Conservation (phyloP, 345 rosid genomes). For the Angophora floribunda region DNA sequence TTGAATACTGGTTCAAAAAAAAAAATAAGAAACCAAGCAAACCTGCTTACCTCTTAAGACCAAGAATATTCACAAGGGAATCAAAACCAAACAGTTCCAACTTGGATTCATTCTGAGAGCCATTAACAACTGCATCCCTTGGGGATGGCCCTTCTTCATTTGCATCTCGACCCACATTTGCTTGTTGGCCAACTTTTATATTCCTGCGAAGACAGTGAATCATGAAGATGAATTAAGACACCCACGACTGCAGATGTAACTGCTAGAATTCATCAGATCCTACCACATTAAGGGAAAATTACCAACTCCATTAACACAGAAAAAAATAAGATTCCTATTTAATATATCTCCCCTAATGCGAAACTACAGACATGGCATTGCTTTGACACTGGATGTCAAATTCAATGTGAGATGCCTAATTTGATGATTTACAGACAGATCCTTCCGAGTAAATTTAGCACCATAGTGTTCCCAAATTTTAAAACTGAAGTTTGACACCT, state of each 20-base stretch:
- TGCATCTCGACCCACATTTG: constrained; percentile 14
- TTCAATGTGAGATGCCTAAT: background rate
- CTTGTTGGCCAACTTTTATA: constrained; percentile 29
- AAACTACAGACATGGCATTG: background rate
- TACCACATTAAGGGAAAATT: background rate
- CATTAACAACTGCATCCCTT: constrained; percentile 38
- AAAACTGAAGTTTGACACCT: background rate
- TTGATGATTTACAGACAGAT: background rate
- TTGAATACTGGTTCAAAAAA: background rate
- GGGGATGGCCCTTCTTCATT: constrained; percentile 23
- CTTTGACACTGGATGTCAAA: background rate
- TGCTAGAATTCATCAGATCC: background rate
- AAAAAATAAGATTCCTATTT: background rate
- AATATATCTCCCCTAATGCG: background rate
- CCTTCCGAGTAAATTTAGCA: background rate
- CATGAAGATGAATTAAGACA: background rate
- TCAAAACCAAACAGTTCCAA: constrained; percentile 98
- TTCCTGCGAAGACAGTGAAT: constrained; percentile 41
- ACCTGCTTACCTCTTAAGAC: constrained; percentile 68
- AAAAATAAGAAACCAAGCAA: background rate
- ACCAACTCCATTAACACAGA: background rate
- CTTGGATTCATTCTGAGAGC: constrained; percentile 57
- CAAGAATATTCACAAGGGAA: constrained; percentile 97
- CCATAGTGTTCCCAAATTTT: background rate
- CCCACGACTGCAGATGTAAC: background rate